Conservation (phyloP, 805 yeast species). For the Yamadazyma insecticola region DNA sequence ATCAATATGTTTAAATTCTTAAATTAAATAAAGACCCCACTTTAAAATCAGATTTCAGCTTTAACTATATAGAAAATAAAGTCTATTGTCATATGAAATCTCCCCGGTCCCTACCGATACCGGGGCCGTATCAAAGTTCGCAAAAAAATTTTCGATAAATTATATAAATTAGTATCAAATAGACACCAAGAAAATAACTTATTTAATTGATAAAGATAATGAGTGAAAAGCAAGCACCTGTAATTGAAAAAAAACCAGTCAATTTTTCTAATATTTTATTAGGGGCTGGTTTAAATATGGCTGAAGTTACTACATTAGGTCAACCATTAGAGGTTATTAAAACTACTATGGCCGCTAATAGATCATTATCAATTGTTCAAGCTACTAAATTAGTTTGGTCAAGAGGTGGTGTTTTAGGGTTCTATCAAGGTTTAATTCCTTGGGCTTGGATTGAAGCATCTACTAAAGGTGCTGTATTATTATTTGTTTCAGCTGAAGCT, state of each 20-base stretch:
- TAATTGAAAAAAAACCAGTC: slow-evolving; percentile 80
- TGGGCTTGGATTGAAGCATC: slow-evolving; percentile 99
- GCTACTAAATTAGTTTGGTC: slow-evolving; percentile 80
- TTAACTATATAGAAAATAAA: too few relatives aligned
- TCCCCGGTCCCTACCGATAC: not conserved
- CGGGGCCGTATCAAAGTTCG: too few relatives aligned
- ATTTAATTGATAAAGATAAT: slow-evolving; percentile 1
- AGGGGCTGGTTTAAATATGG: slow-evolving; percentile 90
- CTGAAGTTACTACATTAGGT: slow-evolving; percentile 91
- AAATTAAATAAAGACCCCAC: too few relatives aligned
- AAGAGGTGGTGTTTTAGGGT: slow-evolving; percentile 88
- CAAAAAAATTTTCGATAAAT: too few relatives aligned
- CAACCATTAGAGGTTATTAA: slow-evolving; percentile 95
- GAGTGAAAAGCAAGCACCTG: too few relatives aligned
- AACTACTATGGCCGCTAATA: slow-evolving; percentile 98
- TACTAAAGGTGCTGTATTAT: slow-evolving; percentile 95
- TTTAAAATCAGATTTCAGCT: too few relatives aligned
- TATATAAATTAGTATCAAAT: too few relatives aligned
- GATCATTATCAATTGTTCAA: slow-evolving; percentile 61
- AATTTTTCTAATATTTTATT: slow-evolving; percentile 84
- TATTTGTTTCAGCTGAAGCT: slow-evolving; percentile 89
- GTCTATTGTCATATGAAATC: too few relatives aligned
- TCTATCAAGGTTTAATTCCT: slow-evolving; percentile 96
- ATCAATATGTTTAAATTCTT: too few relatives aligned
- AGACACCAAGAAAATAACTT: too few relatives aligned